Base-by-base conservation (phyloP, 148 eudicot species). In the Suaeda aralocaspica region DNA sequence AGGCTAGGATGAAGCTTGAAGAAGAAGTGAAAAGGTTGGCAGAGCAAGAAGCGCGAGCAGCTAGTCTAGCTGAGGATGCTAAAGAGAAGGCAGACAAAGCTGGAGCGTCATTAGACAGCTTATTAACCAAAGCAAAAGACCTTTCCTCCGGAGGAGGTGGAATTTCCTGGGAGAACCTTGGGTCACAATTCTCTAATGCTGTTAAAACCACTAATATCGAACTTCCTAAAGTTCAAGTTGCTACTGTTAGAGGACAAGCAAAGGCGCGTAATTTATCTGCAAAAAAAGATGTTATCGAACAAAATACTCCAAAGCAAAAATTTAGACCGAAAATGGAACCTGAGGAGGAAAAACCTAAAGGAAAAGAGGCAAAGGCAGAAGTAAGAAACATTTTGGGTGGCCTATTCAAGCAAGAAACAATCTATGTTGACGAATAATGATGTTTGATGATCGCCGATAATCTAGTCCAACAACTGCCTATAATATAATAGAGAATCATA, bases 241-340 rank as follows among this genome's bases (percentile, higher is more conserved):
- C 99, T 2, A 89, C 97, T 3, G 88, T 91, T 0, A 82, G 99
- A 81, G 99, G 99, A 69, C 97, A 89, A 62, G 99, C 93, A 44
- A 89, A 91, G 76, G 97, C 99, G 8, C 84, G 80, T 46, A 76
- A 77, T 46, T 76, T 95, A 69, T 64, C 85, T 39, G 67, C 86
- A 16, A 79, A 82, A 66, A 89, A 89, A 75, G 97, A 96, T 9
- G 86, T 81, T 31, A 58, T 88, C 39, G 91, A 84, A 69, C 75
- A 62, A 53, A 66, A 79, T 39, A 41, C 73, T 4, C 59, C 51
- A 24, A 63, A 61, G 46, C 29, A 49, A 58, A 78, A 63, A 31
- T 39, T 30, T 11, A 22, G 50, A 63, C 60, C 77, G 19, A 77
- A 72, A 45, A 14, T 72, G 1, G 51, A 67, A 53, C 66, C 79